Evolutionary conservation across 768 basidiomycete species (phyloP).

Genomic region (Mycena metata): DNA sequence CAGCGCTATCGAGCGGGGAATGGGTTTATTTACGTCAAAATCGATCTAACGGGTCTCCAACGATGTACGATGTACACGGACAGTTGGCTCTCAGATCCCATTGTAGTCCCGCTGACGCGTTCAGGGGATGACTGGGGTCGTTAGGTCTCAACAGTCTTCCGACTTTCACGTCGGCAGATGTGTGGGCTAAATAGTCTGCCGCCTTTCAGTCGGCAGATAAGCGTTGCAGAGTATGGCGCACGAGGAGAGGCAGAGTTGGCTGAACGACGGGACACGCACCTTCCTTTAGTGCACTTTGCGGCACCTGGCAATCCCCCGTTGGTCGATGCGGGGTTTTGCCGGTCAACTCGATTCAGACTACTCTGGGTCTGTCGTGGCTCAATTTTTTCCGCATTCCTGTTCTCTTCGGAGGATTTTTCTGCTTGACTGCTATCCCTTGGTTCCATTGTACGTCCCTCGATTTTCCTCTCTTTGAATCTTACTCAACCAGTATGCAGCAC

Average conservation of each 20-base stretch:
- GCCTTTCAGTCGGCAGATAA: no score
- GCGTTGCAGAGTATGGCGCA: conserved; percentile 18
- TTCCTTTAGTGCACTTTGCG: conserved; percentile 32
- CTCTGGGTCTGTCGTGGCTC: conserved; percentile 32
- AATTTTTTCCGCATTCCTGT: conserved; percentile 17
- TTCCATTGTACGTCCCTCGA: not conserved
- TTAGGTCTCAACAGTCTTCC: no score
- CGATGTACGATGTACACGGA: no score
- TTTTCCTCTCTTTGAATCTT: not conserved
- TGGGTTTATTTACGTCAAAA: no score
- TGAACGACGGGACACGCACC: conserved; percentile 7
- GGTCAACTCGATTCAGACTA: conserved; percentile 34
- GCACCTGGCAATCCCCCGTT: conserved; percentile 10
- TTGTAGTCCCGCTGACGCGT: no score
- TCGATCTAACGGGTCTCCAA: no score
- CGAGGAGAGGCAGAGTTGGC: conserved; percentile 13
- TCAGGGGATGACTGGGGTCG: no score
- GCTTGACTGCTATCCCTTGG: not conserved
- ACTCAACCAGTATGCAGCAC: no score
- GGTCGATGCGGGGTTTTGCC: not conserved
- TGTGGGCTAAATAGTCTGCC: no score
- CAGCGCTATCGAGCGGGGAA: no score
- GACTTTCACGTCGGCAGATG: no score
- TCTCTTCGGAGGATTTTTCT: conserved; percentile 29
- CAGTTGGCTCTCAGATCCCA: no score